Percentiles rank a stretch among this genome's conserved stretches.
These are phyloP conservation scores for Ganoderma lingzhi DNA, from an alignment of 1,284 basidiomycete species.

Conservation along the genomic window DNA sequence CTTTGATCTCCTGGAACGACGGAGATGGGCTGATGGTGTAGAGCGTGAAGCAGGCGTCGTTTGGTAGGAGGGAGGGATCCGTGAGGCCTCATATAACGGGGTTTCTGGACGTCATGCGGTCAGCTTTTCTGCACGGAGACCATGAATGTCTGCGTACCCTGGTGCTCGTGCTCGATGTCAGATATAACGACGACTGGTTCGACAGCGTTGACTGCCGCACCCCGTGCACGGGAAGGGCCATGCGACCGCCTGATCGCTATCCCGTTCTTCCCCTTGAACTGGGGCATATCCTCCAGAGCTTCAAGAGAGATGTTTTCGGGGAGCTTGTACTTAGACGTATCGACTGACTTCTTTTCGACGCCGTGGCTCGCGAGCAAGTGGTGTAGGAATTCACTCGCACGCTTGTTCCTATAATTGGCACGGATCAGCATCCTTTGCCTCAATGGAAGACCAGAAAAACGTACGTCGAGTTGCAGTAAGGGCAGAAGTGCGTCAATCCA, in stretches of 20 bases:
- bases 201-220: neutral
- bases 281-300: conserved; percentile 7
- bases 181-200: neutral
- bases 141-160: neutral
- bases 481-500: conserved; percentile 25
- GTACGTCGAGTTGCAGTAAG: conserved; percentile 10
- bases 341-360: neutral
- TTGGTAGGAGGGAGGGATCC: neutral
- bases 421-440: neutral
- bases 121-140: neutral
- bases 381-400: conserved; percentile 19
- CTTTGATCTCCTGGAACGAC: neutral
- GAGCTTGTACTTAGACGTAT: neutral
- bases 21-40: neutral
- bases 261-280: conserved; percentile 18
- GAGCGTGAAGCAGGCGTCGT: neutral
- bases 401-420: conserved; percentile 23
- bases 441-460: neutral
- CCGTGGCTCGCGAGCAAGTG: conserved; percentile 15
- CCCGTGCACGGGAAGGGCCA: neutral
- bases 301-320: conserved; percentile 1
- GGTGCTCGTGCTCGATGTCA: neutral
- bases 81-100: neutral
- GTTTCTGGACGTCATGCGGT: neutral
- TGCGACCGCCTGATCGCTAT: conserved; percentile 15